A percentile compares a stretch with the other conserved stretches of the same genome.
These are phyloP conservation scores for Cercospora zeae-maydis DNA, from an alignment of 2,329 filamentous ascomycete genomes.

Conservation along the genomic window DNA sequence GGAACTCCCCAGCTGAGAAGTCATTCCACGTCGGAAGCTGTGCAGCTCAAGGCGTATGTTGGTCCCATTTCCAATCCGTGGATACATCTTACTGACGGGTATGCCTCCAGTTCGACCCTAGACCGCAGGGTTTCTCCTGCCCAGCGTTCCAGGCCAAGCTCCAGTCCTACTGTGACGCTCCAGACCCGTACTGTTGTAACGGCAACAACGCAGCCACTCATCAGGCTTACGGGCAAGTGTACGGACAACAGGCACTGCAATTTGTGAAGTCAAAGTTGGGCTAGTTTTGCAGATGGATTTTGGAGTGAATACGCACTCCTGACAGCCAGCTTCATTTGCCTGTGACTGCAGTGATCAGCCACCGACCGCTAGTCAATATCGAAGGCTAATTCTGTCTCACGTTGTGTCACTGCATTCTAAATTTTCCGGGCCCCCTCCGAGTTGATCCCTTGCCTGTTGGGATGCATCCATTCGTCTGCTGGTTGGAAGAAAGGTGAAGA, in stretches of 20 bases:
- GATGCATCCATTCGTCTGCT: neutral
- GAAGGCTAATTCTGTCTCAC: neutral
- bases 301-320: neutral
- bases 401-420: neutral
- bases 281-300: neutral
- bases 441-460: neutral
- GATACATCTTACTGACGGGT: neutral
- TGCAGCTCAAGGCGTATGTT: conserved; percentile 55
- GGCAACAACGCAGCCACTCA: conserved; percentile 59
- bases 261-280: conserved; percentile 57
- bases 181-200: conserved; percentile 57
- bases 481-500: neutral
- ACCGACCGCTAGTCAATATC: neutral
- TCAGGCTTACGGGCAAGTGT: conserved; percentile 60
- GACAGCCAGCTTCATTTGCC: neutral
- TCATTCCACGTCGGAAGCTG: conserved; percentile 60
- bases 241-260: conserved; percentile 56
- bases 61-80: no score
- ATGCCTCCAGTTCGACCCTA: conserved; percentile 55
- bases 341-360: neutral
- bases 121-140: conserved; percentile 57
- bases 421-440: neutral
- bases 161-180: conserved; percentile 61
- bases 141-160: conserved; percentile 53
- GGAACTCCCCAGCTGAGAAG: conserved; percentile 52